Percentiles rank a stretch among this genome's conserved stretches.
These are phyloP conservation scores for Limnanthes douglasii DNA, from an alignment of 345 rosid genomes.

Conservation along the genomic window DNA sequence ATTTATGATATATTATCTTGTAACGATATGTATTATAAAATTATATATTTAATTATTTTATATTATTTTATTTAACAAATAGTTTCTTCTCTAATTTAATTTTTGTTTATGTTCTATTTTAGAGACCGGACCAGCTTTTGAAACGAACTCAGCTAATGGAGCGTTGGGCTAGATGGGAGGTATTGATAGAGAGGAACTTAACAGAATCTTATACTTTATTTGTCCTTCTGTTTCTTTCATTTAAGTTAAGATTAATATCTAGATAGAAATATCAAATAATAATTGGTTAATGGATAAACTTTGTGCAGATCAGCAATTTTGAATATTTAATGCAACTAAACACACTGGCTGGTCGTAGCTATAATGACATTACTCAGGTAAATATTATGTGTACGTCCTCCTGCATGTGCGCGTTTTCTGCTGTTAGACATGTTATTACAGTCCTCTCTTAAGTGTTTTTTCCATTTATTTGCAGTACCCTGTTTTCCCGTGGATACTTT, in stretches of 20 bases:
- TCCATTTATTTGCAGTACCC: conserved; percentile 67
- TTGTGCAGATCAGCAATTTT: conserved; percentile 93
- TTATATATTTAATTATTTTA: too few relatives aligned
- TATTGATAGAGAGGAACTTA: conserved; percentile 18
- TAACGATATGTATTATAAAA: too few relatives aligned
- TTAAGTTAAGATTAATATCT: conserved; percentile 6
- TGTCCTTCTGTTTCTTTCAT: conserved; percentile 6
- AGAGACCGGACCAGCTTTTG: conserved; percentile 97
- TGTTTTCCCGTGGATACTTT: conserved; percentile 96
- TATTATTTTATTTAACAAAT: too few relatives aligned
- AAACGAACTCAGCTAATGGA: conserved; percentile 94
- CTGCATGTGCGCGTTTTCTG: conserved; percentile 1
- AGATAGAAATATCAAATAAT: conserved; percentile 4
- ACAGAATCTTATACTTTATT: conserved; percentile 3
- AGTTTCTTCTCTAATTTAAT: too few relatives aligned
- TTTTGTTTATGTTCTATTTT: conserved; percentile 8
- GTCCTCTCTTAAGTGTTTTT: conserved; percentile 6
- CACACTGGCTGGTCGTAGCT: conserved; percentile 97
- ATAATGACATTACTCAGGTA: conserved; percentile 99
- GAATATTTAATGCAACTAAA: conserved; percentile 94
- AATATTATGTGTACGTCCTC: conserved; percentile 5
- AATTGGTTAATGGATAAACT: conserved; percentile 3
- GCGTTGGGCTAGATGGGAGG: conserved; percentile 99
- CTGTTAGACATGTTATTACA: conserved; percentile 1
- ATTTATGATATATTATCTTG: too few relatives aligned